A percentile compares a stretch with the other conserved stretches of the same genome.
These are phyloP conservation scores for Pyricularia grisea DNA, from an alignment of 2,329 filamentous ascomycete genomes.

Conservation along the genomic window DNA sequence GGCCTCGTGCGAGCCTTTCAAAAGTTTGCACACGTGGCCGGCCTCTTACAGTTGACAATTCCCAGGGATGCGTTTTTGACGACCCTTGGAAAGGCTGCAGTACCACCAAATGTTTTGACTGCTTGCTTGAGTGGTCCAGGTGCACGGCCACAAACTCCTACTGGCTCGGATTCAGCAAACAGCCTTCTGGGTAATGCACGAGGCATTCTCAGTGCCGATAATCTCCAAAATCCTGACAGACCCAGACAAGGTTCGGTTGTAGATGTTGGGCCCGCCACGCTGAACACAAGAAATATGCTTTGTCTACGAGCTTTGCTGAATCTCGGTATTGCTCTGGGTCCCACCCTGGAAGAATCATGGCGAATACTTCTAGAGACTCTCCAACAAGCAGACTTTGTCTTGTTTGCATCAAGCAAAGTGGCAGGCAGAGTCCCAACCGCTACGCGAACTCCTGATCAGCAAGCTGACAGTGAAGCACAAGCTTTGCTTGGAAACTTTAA, in stretches of 20 bases:
- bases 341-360: slow-evolving; percentile 79
- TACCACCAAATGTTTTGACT: slow-evolving; percentile 69
- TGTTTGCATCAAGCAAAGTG: slow-evolving; percentile 54
- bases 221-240: slow-evolving; percentile 50
- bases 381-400: slow-evolving; percentile 83
- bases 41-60: slow-evolving; percentile 72
- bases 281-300: slow-evolving; percentile 83
- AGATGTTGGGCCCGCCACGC: slow-evolving; percentile 42
- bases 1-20: slow-evolving; percentile 87
- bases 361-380: slow-evolving; percentile 85
- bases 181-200: slow-evolving; percentile 63
- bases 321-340: slow-evolving; percentile 85
- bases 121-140: slow-evolving; percentile 43
- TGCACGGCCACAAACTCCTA: slow-evolving; percentile 31
- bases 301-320: slow-evolving; percentile 91
- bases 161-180: slow-evolving; percentile 38
- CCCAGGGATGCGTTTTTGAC: slow-evolving; percentile 92
- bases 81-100: slow-evolving; percentile 84
- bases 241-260: slow-evolving; percentile 50
- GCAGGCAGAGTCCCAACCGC: slow-evolving; percentile 41
- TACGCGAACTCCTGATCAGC: slow-evolving; percentile 34
- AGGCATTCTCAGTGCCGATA: slow-evolving; percentile 66
- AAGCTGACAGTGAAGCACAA: slow-evolving; percentile 39
- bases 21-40: slow-evolving; percentile 89
- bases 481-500: slow-evolving; percentile 58